phyloP scores from a whole-genome alignment of 805 yeast species.

The Pichia sporocuriosa region DNA sequence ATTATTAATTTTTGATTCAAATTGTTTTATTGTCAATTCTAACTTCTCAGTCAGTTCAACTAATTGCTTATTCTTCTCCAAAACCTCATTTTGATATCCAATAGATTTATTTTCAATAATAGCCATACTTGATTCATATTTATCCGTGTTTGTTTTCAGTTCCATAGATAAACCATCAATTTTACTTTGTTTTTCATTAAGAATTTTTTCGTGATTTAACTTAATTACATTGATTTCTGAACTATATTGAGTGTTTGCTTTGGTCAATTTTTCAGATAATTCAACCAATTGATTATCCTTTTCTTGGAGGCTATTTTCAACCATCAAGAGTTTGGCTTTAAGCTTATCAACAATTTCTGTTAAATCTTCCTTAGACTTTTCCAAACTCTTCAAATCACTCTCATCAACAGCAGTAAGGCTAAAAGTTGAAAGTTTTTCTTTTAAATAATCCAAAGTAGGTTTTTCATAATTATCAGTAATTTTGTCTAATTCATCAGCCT shows the following conservation, averaged over 20 bases:
- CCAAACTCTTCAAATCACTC: neutral
- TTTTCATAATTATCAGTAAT: neutral
- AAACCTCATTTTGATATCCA: too few species aligned
- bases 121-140: too few species aligned
- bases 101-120: too few species aligned
- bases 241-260: too few species aligned
- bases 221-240: too few species aligned
- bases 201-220: too few species aligned
- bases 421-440: neutral
- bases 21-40: neutral
- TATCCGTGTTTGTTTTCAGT: too few species aligned
- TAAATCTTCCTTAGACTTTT: neutral
- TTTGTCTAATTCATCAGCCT: neutral
- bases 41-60: neutral
- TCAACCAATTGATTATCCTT: neutral
- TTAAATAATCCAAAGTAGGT: neutral
- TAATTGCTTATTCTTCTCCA: constrained; percentile 1
- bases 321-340: neutral
- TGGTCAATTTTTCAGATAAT: constrained; percentile 2
- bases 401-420: neutral
- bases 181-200: too few species aligned
- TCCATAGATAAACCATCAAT: too few species aligned
- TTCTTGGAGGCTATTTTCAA: neutral
- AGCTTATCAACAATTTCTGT: neutral
- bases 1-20: neutral